Evolutionary conservation across 2,329 filamentous ascomycete genomes (phyloP), one percentile per base, ranked within the genome.

Genomic region (Didymella pinodella): DNA sequence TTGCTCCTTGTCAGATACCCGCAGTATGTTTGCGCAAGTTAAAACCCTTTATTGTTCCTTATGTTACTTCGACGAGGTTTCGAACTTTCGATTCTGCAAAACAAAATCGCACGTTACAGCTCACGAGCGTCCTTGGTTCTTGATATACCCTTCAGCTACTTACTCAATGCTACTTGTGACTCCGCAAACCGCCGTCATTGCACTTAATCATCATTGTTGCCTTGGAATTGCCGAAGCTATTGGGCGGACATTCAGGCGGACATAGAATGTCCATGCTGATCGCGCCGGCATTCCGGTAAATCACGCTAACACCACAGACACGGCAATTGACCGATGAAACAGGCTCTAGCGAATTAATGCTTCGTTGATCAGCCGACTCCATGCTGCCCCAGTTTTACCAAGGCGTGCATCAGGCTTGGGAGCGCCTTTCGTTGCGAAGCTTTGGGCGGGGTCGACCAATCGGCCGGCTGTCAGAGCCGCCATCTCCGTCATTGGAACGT

Each of bases 121-220:
- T 14, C 47, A 52, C 44, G 61, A 62, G 48, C 65, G 56, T 62
- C 59, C 29, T 58, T 61, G 46, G 29, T 45, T 46, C 28, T 41
- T 47, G 56, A 59, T 59, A 20, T 28, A 20, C 38, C 38, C 20
- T 25, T 53, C 47, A 7, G 43, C 48, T 48, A 59, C 26, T 36
- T 56, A 61, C 48, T 53, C 28, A 59, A 59, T 55, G 46, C 57
- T 57, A 56, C 52, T 54, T 48, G 34, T 57, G 41, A 41, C 40
- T 47, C 28, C 41, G 44, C 48, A 40, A 20, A 28, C 16, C 22
- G 18, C 14, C 12, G 44, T 3, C 14, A 43, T 5, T 36, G 16
- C 48, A 20, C 47, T 59, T 36, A 22, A 14, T 43, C 48, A 34
- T 54, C 49, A 46, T 44, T 20, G n/a, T 40, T 46, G 44, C 40